Base-by-base conservation (phyloP, 1,284 basidiomycete genomes). In the Lentinula novae-zelandiae region DNA sequence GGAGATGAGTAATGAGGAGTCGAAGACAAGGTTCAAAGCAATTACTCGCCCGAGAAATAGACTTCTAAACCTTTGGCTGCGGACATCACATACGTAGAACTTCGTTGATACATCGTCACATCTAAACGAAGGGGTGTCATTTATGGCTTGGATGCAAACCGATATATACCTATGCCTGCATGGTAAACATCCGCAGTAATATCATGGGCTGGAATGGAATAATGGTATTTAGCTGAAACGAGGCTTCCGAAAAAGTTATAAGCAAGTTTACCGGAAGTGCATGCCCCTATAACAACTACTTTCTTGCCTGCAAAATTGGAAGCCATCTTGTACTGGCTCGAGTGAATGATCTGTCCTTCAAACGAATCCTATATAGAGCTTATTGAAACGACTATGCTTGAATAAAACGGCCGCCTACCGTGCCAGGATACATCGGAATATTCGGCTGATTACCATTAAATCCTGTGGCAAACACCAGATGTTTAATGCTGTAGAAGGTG, bases 381-480 rank as follows among this genome's bases (percentile, higher is more conserved):
- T 44, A 3, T 58, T 9, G 9, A 27, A 13, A 22, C 10, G 15
- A 36, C 17, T 17, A 9, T 22, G 22, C 3, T 20, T 7, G 7
- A 12, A 15, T 20, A 15, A 36, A 60, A 48, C 15, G 6, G 20
- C 12, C 10, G 7, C 39, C 6, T 53, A 60, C 72, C 56, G 59
- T 61, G 9, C 67, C 73, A 15, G 77, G 74, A 67, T 78, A 74
- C 58, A 73, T 68, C 13, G 77, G 75, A 56, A 73, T 67, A 36
- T 68, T 73, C 12, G 72, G 67, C 46, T 71, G 65, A 31, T 75
- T 76, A 3, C 76, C 75, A 2, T 70, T 76, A 12, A 81, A 68
- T 10, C 80, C 80, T 12, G 78, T 75, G 31, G 79, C 77, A 31
- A 79, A 60, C 7, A 82, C 69, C 20, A 77, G 66, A 55, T 76